Percentiles rank a stretch among this genome's conserved stretches.
Evolutionary conservation across 2,329 filamentous ascomycete species (phyloP).

Genomic region (Xylaria sp.): DNA sequence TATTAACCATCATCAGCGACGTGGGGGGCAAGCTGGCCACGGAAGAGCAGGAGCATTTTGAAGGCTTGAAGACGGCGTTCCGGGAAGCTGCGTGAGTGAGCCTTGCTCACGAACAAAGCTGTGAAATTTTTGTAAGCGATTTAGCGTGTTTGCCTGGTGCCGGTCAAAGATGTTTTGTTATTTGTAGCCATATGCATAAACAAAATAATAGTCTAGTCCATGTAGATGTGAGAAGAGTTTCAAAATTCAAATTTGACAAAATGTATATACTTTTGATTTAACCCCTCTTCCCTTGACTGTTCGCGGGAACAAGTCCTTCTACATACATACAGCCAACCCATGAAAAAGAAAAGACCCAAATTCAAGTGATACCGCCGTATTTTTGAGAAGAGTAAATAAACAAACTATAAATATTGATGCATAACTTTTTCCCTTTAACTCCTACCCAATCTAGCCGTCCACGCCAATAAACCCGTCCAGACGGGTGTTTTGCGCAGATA

Average conservation of each 20-base stretch:
- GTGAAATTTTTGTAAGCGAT: slow-evolving; percentile 13
- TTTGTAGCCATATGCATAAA: neutral
- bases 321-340: neutral
- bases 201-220: neutral
- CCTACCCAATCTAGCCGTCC: slow-evolving; percentile 19
- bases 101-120: neutral
- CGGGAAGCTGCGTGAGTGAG: slow-evolving; percentile 57
- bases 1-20: slow-evolving; percentile 92
- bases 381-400: neutral
- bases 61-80: slow-evolving; percentile 69
- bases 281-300: neutral
- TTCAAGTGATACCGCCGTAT: neutral
- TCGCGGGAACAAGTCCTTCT: slow-evolving; percentile 1
- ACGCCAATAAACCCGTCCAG: slow-evolving; percentile 46
- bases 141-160: slow-evolving; percentile 13
- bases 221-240: neutral
- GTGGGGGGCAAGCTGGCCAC: slow-evolving; percentile 76
- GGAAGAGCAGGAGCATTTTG: slow-evolving; percentile 82
- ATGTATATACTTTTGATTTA: slow-evolving; percentile 8
- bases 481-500: slow-evolving; percentile 67
- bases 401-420: neutral
- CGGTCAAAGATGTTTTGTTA: neutral
- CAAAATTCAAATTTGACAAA: slow-evolving; percentile 14
- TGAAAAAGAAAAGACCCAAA: neutral
- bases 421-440: slow-evolving; percentile 9